Percentiles rank a stretch among this genome's conserved stretches.
phyloP scores from a whole-genome alignment of 2,329 filamentous ascomycete genomes.

The Fusarium scirpi region DNA sequence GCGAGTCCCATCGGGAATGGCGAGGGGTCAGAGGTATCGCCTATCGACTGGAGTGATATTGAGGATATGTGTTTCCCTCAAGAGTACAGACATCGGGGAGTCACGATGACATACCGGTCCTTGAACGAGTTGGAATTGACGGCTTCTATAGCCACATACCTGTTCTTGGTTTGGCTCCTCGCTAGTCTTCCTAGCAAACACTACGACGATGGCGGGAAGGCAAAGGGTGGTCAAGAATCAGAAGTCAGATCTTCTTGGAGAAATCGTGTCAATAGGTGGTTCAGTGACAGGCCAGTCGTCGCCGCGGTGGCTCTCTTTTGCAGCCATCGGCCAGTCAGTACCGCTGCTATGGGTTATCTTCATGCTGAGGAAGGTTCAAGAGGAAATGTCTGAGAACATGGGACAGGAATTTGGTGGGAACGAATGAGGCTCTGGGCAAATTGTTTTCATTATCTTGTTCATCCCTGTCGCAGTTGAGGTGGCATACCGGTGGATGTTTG shows the following conservation, averaged over 20 bases:
- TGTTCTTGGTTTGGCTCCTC: conserved; percentile 30
- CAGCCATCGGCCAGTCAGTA: conserved; percentile 2
- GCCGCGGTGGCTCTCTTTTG: conserved; percentile 15
- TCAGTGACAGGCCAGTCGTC: not conserved
- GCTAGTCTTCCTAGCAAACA: conserved; percentile 12
- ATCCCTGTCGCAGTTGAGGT: conserved; percentile 37
- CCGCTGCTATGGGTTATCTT: conserved; percentile 27
- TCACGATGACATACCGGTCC: conserved; percentile 9
- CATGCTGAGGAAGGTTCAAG: conserved; percentile 20
- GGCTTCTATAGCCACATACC: conserved; percentile 15
- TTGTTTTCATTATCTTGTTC: conserved; percentile 44
- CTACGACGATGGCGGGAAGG: not conserved
- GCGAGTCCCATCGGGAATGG: conserved; percentile 25
- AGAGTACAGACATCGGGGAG: not conserved
- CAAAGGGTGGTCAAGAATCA: not conserved
- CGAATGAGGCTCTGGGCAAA: conserved; percentile 40
- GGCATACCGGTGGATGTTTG: conserved; percentile 32
- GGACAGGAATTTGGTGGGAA: conserved; percentile 11
- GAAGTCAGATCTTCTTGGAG: not conserved
- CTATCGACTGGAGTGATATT: conserved; percentile 10
- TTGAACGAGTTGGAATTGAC: conserved; percentile 16
- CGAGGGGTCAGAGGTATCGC: conserved; percentile 11
- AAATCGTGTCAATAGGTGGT: conserved; percentile 5
- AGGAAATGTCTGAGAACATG: not conserved
- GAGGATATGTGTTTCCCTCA: conserved; percentile 25